Evolutionary conservation across 495 filamentous ascomycete genomes (phyloP), one percentile per base, ranked within the genome.

Genomic region (Staphylotrichum longicolle): DNA sequence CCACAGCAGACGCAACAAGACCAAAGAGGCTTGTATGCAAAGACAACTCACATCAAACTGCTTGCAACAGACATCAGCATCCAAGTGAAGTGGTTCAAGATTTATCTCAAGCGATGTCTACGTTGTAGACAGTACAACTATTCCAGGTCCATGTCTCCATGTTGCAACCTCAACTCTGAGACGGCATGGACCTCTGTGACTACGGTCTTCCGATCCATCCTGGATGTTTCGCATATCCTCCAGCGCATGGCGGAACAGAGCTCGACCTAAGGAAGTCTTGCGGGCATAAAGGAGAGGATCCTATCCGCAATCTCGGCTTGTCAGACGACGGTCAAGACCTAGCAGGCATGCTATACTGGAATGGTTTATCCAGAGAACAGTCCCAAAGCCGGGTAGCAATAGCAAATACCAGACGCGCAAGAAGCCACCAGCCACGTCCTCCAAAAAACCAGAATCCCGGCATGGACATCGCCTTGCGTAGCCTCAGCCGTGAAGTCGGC

Each of bases 391-490:
- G 7, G 5, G 41, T 11, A 27, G 30, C 15, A 33, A 14, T 6
- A n/a, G 3, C 50, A 39, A 54, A 49, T 14, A 45, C n/a, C 57
- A 47, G 3, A 7, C n/a, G 11, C 9, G 6, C 49, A 54, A 48
- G 20, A 54, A 30, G 3, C 27, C 40, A 12, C 3, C 46, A 35
- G n/a, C 51, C n/a, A 37, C 15, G 7, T 11, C 27, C 12, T 11
- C 39, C 20, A 6, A 45, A 6, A 11, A 53, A 54, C 39, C 33
- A 47, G 2, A 40, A 60, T 30, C 58, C 56, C n/a, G 61, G 62
- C 32, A 64, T 69, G 34, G 62, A 63, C 33, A 27, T 63, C 7
- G 54, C 64, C 1, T 51, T 69, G 14, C 61, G 62, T 2, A 63
- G 54, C 53, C 59, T 69, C 14, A 14, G 40, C 20, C 42, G 65